These are phyloP conservation scores for Aureobasidium sp. DNA, from an alignment of 2,329 filamentous ascomycete species.

Conservation along the genomic window DNA sequence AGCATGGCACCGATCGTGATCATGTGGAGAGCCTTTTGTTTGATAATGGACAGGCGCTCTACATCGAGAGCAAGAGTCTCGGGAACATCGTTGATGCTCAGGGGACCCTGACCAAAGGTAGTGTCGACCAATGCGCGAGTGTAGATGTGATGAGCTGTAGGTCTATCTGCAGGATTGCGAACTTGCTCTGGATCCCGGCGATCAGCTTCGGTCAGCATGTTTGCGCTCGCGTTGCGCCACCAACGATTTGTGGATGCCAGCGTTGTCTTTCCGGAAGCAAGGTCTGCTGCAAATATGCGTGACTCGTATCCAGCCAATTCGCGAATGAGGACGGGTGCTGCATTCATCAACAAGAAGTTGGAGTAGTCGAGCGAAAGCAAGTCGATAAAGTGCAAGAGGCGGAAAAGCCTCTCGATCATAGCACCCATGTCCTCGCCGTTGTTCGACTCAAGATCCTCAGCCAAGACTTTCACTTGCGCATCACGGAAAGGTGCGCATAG, in stretches of 20 bases:
- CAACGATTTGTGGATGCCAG: slow-evolving; percentile 53
- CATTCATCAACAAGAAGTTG: slow-evolving; percentile 67
- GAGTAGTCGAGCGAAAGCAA: slow-evolving; percentile 72
- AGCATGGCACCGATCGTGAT: slow-evolving; percentile 66
- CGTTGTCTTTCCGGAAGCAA: slow-evolving; percentile 47
- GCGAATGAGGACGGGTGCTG: slow-evolving; percentile 61
- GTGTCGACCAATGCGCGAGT: slow-evolving; percentile 66
- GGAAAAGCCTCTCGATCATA: slow-evolving; percentile 67
- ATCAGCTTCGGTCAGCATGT: slow-evolving; percentile 56
- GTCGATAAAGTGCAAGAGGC: slow-evolving; percentile 66
- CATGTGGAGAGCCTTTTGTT: slow-evolving; percentile 52
- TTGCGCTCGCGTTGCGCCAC: slow-evolving; percentile 56
- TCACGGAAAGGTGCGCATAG: slow-evolving; percentile 77
- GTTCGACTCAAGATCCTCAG: slow-evolving; percentile 47
- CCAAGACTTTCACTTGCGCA: slow-evolving; percentile 59
- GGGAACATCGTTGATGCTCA: slow-evolving; percentile 50
- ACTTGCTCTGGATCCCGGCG: slow-evolving; percentile 61
- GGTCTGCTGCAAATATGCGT: slow-evolving; percentile 57
- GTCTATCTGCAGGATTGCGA: slow-evolving; percentile 52
- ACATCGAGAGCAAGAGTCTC: slow-evolving; percentile 66
- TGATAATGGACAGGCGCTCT: slow-evolving; percentile 51
- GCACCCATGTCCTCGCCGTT: slow-evolving; percentile 15
- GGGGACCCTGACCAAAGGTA: slow-evolving; percentile 55
- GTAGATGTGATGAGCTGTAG: slow-evolving; percentile 62
- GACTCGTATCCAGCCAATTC: slow-evolving; percentile 65